Evolutionary conservation across 1,284 basidiomycete species (phyloP).

Genomic region (Heimioporus punctisporus): DNA sequence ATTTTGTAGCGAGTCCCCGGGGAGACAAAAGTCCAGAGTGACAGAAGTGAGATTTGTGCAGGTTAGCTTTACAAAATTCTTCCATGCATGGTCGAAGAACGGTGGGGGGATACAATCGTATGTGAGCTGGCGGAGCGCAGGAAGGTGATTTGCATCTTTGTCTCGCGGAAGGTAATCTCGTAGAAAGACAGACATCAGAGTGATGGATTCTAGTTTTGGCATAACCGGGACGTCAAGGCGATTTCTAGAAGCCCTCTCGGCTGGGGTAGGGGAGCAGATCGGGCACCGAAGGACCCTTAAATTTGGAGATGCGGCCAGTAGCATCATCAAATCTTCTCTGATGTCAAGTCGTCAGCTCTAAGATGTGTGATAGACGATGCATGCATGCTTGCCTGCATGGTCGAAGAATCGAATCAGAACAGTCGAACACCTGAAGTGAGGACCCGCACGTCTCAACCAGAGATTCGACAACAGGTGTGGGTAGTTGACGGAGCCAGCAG

Average conservation of each 20-base stretch:
- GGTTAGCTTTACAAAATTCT: slow-evolving; percentile 23
- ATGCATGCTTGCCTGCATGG: slow-evolving; percentile 30
- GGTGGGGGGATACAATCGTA: slow-evolving; percentile 36
- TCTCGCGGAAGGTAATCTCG: slow-evolving; percentile 33
- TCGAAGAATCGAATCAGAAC: slow-evolving; percentile 32
- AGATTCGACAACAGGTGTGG: slow-evolving; percentile 21
- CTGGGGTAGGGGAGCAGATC: slow-evolving; percentile 29
- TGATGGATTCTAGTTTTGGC: slow-evolving; percentile 28
- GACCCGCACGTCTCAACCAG: slow-evolving; percentile 28
- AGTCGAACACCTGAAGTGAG: slow-evolving; percentile 31
- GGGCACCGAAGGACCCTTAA: slow-evolving; percentile 31
- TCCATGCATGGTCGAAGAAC: slow-evolving; percentile 31
- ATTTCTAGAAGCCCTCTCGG: slow-evolving; percentile 16
- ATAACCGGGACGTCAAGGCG: slow-evolving; percentile 29
- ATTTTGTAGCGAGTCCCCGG: slow-evolving; percentile 23
- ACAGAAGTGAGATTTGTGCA: slow-evolving; percentile 30
- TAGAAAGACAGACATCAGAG: slow-evolving; percentile 29
- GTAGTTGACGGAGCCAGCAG: slow-evolving; percentile 30
- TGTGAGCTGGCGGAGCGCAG: slow-evolving; percentile 31
- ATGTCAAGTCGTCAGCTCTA: slow-evolving; percentile 4
- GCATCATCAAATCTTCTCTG: slow-evolving; percentile 32
- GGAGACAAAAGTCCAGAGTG: slow-evolving; percentile 29
- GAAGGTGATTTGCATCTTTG: slow-evolving; percentile 27
- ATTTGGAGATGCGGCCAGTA: slow-evolving; percentile 27
- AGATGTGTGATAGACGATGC: neutral